These are phyloP conservation scores for Neofusicoccum cordaticola DNA, from an alignment of 2,329 filamentous ascomycete species.

Conservation along the genomic window DNA sequence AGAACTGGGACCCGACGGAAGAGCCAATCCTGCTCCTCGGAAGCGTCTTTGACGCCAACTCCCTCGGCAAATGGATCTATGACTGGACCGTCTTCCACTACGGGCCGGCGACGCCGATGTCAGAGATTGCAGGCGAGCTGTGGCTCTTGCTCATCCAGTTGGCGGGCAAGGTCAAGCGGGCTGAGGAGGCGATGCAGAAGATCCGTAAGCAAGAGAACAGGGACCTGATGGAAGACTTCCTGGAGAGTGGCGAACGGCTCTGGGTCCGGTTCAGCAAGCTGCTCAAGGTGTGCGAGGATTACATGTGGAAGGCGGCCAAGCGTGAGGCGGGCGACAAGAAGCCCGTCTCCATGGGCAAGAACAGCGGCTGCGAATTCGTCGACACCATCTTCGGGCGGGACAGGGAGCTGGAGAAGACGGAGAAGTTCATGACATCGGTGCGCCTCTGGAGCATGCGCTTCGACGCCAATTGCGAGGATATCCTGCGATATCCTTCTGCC, in stretches of 20 bases:
- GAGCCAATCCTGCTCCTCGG: constrained; percentile 91
- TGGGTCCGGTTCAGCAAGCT: constrained; percentile 81
- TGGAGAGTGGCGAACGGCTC: constrained; percentile 81
- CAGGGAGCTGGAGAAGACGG: constrained; percentile 81
- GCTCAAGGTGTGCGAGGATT: constrained; percentile 86
- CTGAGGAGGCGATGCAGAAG: constrained; percentile 71
- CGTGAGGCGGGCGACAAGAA: constrained; percentile 17
- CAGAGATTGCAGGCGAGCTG: constrained; percentile 88
- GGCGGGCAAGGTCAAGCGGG: constrained; percentile 88
- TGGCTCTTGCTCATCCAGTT: constrained; percentile 95
- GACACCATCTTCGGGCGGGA: constrained; percentile 93
- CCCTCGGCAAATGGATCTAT: constrained; percentile 97
- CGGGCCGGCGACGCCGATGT: constrained; percentile 75
- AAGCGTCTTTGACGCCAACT: constrained; percentile 96
- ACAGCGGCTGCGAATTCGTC: constrained; percentile 91
- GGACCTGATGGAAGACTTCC: constrained; percentile 85
- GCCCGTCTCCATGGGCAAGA: constrained; percentile 67
- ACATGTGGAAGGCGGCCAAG: constrained; percentile 66
- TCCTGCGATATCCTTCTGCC: constrained; percentile 57
- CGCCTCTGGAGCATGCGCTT: constrained; percentile 90
- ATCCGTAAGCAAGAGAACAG: constrained; percentile 71
- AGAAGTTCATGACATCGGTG: constrained; percentile 87
- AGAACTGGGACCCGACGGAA: constrained; percentile 97
- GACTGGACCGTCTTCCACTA: constrained; percentile 97
- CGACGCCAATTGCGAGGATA: constrained; percentile 92